phyloP scores from a whole-genome alignment of 176 grass and related monocot genomes.

The Triticum timopheevii region DNA sequence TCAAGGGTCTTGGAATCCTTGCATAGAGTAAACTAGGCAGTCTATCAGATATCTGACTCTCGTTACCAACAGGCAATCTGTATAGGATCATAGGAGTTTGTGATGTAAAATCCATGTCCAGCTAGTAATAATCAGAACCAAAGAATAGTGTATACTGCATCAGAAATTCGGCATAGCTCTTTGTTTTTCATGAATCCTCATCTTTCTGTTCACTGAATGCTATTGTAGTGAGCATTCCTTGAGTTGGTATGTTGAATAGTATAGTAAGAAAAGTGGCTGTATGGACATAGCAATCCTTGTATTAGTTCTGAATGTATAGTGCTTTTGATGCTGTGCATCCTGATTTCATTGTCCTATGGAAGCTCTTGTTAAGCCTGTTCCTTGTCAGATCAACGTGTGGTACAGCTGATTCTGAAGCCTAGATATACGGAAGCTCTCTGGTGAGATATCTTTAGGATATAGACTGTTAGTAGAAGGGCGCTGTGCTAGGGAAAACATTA shows the following conservation, averaged over 20 bases:
- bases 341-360: not conserved
- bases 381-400: not conserved
- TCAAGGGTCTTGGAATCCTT: slow-evolving; percentile 44
- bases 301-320: not conserved
- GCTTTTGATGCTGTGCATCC: not conserved
- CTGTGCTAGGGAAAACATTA: not conserved
- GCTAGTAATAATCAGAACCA: slow-evolving; percentile 15
- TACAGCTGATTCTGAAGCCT: not conserved
- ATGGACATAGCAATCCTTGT: not conserved
- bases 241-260: not conserved
- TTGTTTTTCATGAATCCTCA: not conserved
- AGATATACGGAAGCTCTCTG: not conserved
- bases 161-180: not conserved
- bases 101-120: slow-evolving; percentile 40
- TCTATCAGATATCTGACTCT: slow-evolving; percentile 28
- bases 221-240: not conserved
- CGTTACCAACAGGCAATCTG: slow-evolving; percentile 14
- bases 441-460: not conserved
- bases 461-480: not conserved
- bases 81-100: slow-evolving; percentile 37
- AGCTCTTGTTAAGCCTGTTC: not conserved
- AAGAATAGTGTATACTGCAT: slow-evolving; percentile 6
- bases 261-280: not conserved
- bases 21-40: slow-evolving; percentile 29
- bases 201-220: not conserved